A percentile compares a stretch with the other conserved stretches of the same genome.
Evolutionary conservation across 1,284 basidiomycete species (phyloP).

Genomic region (Cutaneotrichosporon sp.): DNA sequence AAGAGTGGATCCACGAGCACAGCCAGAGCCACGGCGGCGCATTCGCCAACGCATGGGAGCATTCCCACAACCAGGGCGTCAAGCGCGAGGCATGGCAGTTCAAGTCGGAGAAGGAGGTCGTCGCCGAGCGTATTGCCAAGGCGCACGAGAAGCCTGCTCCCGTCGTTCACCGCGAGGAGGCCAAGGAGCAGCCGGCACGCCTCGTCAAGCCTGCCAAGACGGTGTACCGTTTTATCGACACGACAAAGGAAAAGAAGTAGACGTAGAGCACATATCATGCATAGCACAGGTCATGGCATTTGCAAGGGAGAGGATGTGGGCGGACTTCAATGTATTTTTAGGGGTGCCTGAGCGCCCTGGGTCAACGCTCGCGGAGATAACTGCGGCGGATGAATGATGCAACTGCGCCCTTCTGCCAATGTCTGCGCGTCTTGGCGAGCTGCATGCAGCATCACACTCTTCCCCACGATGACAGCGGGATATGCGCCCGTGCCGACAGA

Average conservation of each 20-base stretch:
- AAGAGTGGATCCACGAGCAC: slow-evolving; percentile 37
- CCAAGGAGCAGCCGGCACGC: neutral
- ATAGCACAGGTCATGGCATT: slow-evolving; percentile 3
- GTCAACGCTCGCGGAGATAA: too few relatives aligned
- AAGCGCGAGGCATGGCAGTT: slow-evolving; percentile 44
- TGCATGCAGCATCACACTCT: too few relatives aligned
- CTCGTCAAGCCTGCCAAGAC: slow-evolving; percentile 3
- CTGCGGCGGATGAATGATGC: neutral
- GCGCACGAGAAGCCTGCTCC: slow-evolving; percentile 9
- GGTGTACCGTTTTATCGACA: slow-evolving; percentile 21
- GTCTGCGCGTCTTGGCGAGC: too few relatives aligned
- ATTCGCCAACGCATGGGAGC: slow-evolving; percentile 23
- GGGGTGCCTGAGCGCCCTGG: too few relatives aligned
- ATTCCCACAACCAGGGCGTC: slow-evolving; percentile 17
- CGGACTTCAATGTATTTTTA: too few relatives aligned
- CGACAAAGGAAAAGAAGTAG: slow-evolving; percentile 6
- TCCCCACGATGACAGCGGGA: neutral
- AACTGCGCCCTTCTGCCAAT: too few relatives aligned
- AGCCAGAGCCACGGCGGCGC: slow-evolving; percentile 29
- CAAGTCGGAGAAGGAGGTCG: slow-evolving; percentile 25
- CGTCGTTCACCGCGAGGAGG: neutral
- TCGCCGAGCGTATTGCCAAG: slow-evolving; percentile 15
- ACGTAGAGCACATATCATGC: neutral
- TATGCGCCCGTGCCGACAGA: neutral
- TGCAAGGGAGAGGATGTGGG: too few relatives aligned